phyloP scores from a whole-genome alignment of 108 stramenopile genomes.

The Skeletonema potamos region DNA sequence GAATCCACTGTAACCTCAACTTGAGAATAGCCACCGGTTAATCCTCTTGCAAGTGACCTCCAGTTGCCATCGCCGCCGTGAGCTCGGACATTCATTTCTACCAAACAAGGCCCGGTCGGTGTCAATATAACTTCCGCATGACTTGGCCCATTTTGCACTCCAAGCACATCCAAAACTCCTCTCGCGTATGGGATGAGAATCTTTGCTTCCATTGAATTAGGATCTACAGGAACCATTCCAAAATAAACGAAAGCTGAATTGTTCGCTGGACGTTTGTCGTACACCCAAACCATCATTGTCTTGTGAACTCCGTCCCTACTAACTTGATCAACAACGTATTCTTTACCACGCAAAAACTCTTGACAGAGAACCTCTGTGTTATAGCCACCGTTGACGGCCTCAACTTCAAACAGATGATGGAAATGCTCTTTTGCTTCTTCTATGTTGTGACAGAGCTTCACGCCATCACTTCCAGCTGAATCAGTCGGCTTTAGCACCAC shows the following conservation, averaged over 20 bases:
- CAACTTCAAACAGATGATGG: constrained; percentile 46
- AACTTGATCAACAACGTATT: constrained; percentile 55
- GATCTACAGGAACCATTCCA: constrained; percentile 74
- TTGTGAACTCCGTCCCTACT: constrained; percentile 86
- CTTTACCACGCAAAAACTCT: constrained; percentile 78
- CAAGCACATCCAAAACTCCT: constrained; percentile 76
- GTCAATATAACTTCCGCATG: constrained; percentile 83
- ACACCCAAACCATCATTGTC: constrained; percentile 84
- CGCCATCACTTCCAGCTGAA: constrained; percentile 66
- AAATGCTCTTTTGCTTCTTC: constrained; percentile 61
- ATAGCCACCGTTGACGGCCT: constrained; percentile 31
- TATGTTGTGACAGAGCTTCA: constrained; percentile 39
- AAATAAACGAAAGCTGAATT: constrained; percentile 87
- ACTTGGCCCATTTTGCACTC: constrained; percentile 62
- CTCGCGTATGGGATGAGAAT: constrained; percentile 81
- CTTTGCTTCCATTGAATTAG: constrained; percentile 72
- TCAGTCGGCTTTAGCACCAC: constrained; percentile 63
- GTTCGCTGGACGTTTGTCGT: constrained; percentile 86
- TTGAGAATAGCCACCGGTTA: constrained; percentile 87
- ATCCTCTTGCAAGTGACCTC: constrained; percentile 66
- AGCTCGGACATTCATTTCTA: constrained; percentile 79
- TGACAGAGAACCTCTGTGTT: constrained; percentile 68
- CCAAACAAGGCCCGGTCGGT: constrained; percentile 80
- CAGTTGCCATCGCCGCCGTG: constrained; percentile 96
- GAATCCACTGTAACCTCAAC: constrained; percentile 85